phyloP scores from a whole-genome alignment of 352 stramenopile genomes.

The Phytophthora kernoviae region DNA sequence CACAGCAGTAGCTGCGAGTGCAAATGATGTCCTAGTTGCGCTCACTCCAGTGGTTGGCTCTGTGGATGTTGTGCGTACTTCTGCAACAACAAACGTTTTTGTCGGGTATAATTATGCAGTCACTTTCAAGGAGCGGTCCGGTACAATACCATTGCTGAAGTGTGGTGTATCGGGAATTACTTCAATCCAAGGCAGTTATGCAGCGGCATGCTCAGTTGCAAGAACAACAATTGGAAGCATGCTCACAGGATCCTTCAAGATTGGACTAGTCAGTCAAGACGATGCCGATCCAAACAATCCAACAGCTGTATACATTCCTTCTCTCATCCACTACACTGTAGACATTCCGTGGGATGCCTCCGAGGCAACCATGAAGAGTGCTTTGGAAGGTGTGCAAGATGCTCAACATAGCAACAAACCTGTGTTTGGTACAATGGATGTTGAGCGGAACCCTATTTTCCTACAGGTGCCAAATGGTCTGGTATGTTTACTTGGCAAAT shows the following conservation, averaged over 20 bases:
- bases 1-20: constrained; percentile 28
- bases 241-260: constrained; percentile 68
- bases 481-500: constrained; percentile 95
- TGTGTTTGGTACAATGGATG: constrained; percentile 88
- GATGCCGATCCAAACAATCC: constrained; percentile 14
- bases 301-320: constrained; percentile 26
- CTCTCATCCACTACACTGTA: constrained; percentile 5
- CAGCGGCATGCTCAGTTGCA: constrained; percentile 35
- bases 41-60: constrained; percentile 57
- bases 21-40: constrained; percentile 33
- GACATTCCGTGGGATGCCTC: constrained; percentile 81
- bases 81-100: constrained; percentile 33
- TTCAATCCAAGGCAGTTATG: constrained; percentile 25
- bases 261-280: constrained; percentile 54
- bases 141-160: constrained; percentile 54
- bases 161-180: constrained; percentile 39
- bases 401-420: constrained; percentile 36
- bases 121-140: constrained; percentile 60
- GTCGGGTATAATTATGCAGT: constrained; percentile 65
- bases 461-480: constrained; percentile 89
- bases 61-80: constrained; percentile 43
- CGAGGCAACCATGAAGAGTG: constrained; percentile 62
- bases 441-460: constrained; percentile 85
- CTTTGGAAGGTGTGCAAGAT: constrained; percentile 46
- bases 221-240: constrained; percentile 60